These are phyloP conservation scores for Myxozyma vanderwaltii DNA, from an alignment of 805 yeast genomes.

Conservation along the genomic window DNA sequence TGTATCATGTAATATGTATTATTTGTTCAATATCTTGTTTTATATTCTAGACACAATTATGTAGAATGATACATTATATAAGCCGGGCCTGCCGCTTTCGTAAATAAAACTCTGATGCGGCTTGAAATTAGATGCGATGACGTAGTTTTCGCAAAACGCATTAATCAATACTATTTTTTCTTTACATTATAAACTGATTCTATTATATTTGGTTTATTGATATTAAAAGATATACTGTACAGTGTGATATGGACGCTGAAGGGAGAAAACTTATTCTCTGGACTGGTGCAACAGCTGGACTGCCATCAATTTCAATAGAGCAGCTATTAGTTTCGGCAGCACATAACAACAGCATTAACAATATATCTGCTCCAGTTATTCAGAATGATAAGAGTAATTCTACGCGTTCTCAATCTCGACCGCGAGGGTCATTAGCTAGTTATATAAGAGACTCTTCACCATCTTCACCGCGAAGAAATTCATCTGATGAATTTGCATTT, in stretches of 20 bases:
- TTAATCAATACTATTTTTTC: no score
- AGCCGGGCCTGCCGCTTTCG: no score
- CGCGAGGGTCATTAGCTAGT: background rate
- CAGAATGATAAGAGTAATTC: background rate
- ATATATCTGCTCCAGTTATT: background rate
- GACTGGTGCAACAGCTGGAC: constrained; percentile 32
- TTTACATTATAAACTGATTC: no score
- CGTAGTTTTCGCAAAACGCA: no score
- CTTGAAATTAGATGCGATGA: no score
- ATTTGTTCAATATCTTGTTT: background rate
- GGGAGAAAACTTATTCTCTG: constrained; percentile 33
- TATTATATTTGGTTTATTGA: no score
- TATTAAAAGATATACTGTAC: no score
- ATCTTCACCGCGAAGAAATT: background rate
- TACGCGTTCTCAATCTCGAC: background rate
- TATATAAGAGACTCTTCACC: background rate
- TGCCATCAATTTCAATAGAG: constrained; percentile 23
- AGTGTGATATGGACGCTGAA: constrained; percentile 34
- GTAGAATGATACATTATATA: no score
- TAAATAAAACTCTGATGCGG: no score
- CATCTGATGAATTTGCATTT: background rate
- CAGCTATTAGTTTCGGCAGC: constrained; percentile 19
- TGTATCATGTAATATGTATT: background rate
- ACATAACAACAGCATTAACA: background rate
- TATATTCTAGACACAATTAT: no score